These are phyloP conservation scores for Salix dunnii DNA, from an alignment of 345 rosid species.

Conservation along the genomic window DNA sequence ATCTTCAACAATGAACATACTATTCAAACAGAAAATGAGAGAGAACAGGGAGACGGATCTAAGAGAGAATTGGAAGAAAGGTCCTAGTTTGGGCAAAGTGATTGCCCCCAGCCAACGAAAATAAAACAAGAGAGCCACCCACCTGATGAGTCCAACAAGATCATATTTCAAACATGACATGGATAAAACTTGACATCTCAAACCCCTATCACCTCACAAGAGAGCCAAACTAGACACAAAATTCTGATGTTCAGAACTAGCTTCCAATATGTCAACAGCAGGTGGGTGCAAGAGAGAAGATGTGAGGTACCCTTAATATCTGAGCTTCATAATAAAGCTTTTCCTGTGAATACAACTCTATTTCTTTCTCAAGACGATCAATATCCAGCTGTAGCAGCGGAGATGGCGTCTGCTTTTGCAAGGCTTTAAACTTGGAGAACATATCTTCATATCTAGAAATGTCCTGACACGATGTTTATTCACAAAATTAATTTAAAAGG, in stretches of 20 bases:
- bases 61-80: too few species aligned
- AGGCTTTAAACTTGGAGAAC: conserved; percentile 61
- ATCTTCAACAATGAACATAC: too few species aligned
- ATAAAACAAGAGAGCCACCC: too few species aligned
- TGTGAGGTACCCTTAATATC: conserved; percentile 65
- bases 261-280: background rate
- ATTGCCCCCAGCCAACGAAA: background rate
- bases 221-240: conserved; percentile 7
- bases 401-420: conserved; percentile 70
- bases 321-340: conserved; percentile 94
- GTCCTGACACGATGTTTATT: conserved; percentile 43
- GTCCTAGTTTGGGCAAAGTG: background rate
- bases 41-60: too few species aligned
- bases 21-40: too few species aligned
- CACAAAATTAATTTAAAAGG: background rate
- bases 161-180: background rate
- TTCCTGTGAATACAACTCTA: conserved; percentile 75
- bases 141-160: background rate
- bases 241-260: background rate
- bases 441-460: conserved; percentile 78
- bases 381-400: conserved; percentile 64
- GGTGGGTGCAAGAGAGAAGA: background rate
- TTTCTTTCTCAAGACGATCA: conserved; percentile 68
- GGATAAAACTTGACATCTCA: background rate
- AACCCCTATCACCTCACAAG: background rate